These are phyloP conservation scores for Verticillium nubilum DNA, from an alignment of 2,329 filamentous ascomycete species.

Conservation along the genomic window DNA sequence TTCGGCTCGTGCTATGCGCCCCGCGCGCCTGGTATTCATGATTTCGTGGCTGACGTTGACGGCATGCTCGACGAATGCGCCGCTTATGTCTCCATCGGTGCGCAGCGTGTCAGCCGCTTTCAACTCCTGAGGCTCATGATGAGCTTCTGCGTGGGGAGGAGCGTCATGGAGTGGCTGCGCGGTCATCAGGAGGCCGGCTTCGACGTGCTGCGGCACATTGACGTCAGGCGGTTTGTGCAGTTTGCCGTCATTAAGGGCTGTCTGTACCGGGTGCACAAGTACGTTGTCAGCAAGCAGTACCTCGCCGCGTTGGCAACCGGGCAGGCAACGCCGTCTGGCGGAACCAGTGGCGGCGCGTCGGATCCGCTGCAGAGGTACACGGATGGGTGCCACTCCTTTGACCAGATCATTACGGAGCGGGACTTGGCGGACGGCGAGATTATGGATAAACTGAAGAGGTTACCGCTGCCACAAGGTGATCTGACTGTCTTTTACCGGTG, in stretches of 20 bases:
- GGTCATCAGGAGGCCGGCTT: constrained; percentile 62
- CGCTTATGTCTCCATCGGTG: constrained; percentile 65
- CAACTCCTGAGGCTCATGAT: constrained; percentile 79
- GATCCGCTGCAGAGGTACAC: constrained; percentile 61
- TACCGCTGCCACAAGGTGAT: constrained; percentile 47
- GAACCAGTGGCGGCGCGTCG: constrained; percentile 21
- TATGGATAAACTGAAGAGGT: constrained; percentile 58
- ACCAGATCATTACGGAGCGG: constrained; percentile 76
- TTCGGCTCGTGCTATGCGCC: constrained; percentile 88
- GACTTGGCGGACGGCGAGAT: constrained; percentile 66
- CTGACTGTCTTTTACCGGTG: constrained; percentile 49
- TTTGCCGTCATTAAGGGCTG: constrained; percentile 96
- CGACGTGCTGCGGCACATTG: constrained; percentile 67
- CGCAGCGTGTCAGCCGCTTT: constrained; percentile 47
- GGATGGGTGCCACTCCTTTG: constrained; percentile 71
- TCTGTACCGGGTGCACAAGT: constrained; percentile 88
- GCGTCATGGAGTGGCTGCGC: constrained; percentile 82
- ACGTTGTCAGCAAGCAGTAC: constrained; percentile 66
- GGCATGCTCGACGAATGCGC: constrained; percentile 82
- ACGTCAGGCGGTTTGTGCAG: constrained; percentile 86
- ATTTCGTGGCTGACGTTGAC: constrained; percentile 70
- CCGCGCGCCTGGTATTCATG: constrained; percentile 66
- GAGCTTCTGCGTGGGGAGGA: constrained; percentile 74
- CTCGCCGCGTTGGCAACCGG: constrained; percentile 51
- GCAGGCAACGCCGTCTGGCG: constrained; percentile 31